Conservation (phyloP, 192 early-diverging fungal species). For the Chytriomyces sp. region DNA sequence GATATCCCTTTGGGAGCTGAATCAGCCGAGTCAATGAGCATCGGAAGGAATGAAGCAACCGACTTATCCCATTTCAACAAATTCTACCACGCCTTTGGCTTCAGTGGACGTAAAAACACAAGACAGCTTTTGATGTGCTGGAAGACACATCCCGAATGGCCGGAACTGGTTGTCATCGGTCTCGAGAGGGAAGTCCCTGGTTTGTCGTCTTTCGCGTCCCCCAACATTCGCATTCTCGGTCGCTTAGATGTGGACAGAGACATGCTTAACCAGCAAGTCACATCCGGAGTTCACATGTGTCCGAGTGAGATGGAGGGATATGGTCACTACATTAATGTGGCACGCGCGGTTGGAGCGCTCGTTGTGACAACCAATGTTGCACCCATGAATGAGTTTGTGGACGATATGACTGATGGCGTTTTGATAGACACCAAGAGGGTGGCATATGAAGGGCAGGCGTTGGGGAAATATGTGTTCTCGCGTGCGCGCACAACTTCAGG, state of each 20-base stretch:
- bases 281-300: constrained; percentile 11
- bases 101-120: background rate
- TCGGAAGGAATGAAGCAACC: background rate
- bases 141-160: background rate
- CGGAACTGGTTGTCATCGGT: background rate
- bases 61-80: background rate
- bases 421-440: no score
- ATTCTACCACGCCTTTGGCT: background rate
- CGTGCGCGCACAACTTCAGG: background rate
- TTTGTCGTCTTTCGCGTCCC: background rate
- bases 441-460: no score
- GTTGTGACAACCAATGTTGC: constrained; percentile 9
- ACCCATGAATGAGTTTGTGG: constrained; percentile 30
- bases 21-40: background rate
- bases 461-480: background rate
- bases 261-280: background rate
- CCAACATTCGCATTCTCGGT: background rate
- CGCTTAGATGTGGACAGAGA: background rate
- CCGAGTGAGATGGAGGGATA: constrained; percentile 24
- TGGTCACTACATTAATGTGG: constrained; percentile 29
- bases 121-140: background rate
- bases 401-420: background rate
- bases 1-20: background rate
- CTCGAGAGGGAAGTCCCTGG: background rate
- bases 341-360: background rate